Percentiles rank a stretch among this genome's conserved stretches.
These are phyloP conservation scores for Cladosporium phlei DNA, from an alignment of 2,329 filamentous ascomycete genomes.

Conservation along the genomic window DNA sequence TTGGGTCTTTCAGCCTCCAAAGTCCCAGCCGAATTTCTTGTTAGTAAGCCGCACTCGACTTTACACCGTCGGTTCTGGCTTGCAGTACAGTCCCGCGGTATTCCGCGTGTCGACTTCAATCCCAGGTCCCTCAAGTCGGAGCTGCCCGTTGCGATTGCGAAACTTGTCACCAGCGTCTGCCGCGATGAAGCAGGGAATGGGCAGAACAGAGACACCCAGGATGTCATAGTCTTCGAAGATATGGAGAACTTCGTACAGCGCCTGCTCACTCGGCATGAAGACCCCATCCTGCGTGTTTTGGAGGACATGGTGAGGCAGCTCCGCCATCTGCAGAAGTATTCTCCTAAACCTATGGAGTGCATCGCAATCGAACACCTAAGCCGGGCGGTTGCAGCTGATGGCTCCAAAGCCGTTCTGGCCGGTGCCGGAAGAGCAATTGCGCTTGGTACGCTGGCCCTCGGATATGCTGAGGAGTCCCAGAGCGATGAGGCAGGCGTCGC, in stretches of 20 bases:
- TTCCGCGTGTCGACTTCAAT: conserved; percentile 19
- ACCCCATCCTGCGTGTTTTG: conserved; percentile 21
- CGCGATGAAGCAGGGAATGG: conserved; percentile 5
- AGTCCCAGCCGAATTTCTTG: not conserved
- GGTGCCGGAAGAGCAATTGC: conserved; percentile 43
- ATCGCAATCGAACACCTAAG: conserved; percentile 19
- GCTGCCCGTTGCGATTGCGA: conserved; percentile 23
- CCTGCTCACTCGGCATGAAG: conserved; percentile 28
- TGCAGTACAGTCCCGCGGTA: not conserved
- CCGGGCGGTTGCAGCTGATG: conserved; percentile 26
- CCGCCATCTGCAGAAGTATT: conserved; percentile 15
- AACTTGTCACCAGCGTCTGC: conserved; percentile 22
- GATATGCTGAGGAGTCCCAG: conserved; percentile 17
- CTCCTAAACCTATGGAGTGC: conserved; percentile 17
- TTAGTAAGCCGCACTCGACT: not conserved
- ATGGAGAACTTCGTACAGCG: conserved; percentile 22
- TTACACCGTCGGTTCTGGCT: conserved; percentile 8
- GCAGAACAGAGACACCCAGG: not conserved
- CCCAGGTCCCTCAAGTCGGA: conserved; percentile 27
- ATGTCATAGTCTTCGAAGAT: conserved; percentile 7
- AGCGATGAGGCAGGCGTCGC: conserved; percentile 23
- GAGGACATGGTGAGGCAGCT: conserved; percentile 22
- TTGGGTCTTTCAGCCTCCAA: not conserved
- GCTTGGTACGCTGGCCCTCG: conserved; percentile 34
- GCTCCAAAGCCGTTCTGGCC: conserved; percentile 36